phyloP scores from a whole-genome alignment of 2,329 filamentous ascomycete genomes.

The Zasmidium cellare region DNA sequence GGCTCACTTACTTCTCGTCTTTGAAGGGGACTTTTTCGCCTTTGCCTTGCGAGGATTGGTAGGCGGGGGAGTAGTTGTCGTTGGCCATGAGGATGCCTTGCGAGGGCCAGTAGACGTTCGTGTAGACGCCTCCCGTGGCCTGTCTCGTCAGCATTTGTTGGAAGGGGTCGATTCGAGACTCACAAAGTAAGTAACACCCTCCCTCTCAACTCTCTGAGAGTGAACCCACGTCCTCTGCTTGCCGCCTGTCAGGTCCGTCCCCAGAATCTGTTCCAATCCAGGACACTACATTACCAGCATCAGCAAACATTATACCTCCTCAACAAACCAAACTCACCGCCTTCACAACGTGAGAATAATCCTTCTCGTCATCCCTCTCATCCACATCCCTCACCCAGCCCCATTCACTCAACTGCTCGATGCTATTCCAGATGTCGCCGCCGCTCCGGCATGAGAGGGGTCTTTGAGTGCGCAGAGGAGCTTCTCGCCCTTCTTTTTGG shows the following conservation, averaged over 20 bases:
- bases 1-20: neutral
- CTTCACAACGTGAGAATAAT: conserved; percentile 3
- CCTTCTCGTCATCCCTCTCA: neutral
- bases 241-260: conserved; percentile 3
- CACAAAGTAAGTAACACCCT: neutral
- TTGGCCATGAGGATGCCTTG: conserved; percentile 14
- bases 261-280: neutral
- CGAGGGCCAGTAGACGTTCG: conserved; percentile 14
- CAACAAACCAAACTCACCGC: neutral
- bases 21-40: conserved; percentile 9
- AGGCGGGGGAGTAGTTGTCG: conserved; percentile 14
- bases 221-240: conserved; percentile 5
- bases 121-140: conserved; percentile 15
- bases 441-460: neutral
- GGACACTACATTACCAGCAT: neutral
- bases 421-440: neutral
- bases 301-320: neutral
- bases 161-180: neutral
- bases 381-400: conserved; percentile 6
- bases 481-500: conserved; percentile 4
- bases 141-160: neutral
- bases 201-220: neutral
- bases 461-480: conserved; percentile 7
- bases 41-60: neutral
- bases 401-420: conserved; percentile 1